Evolutionary conservation across 2,329 filamentous ascomycete genomes (phyloP).

Genomic region (Pseudogymnoascus sp.): DNA sequence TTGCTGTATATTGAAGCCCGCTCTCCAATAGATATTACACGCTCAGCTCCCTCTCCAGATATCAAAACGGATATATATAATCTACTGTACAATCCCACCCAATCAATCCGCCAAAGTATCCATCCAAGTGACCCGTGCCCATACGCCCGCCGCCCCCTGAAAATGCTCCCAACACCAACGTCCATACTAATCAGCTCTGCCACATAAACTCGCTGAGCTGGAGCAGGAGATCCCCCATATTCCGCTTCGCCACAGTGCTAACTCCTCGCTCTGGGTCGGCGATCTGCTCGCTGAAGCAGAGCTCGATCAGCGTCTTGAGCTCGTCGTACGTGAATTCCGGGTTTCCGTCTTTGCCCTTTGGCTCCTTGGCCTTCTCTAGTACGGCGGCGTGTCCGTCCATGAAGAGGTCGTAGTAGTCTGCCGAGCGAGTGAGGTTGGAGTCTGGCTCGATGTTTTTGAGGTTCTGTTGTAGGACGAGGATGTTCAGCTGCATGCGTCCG

Average conservation of each 20-base stretch:
- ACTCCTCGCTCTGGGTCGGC: constrained; percentile 62
- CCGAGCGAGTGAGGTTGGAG: constrained; percentile 55
- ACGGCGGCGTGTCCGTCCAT: constrained; percentile 58
- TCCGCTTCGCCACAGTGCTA: constrained; percentile 57
- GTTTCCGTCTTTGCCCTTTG: constrained; percentile 28
- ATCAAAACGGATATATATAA: constrained; percentile 5
- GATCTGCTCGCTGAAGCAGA: constrained; percentile 62
- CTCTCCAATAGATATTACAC: constrained; percentile 6
- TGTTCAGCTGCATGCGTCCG: constrained; percentile 85
- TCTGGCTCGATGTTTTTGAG: constrained; percentile 82
- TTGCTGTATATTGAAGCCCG: not conserved
- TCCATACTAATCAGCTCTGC: constrained; percentile 35
- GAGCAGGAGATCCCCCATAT: constrained; percentile 63
- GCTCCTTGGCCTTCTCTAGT: constrained; percentile 52
- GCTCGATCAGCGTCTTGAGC: constrained; percentile 56
- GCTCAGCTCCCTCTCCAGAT: not conserved
- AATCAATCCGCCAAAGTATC: not conserved
- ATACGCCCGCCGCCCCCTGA: not conserved
- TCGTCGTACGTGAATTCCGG: constrained; percentile 58
- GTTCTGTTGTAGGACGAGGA: constrained; percentile 91
- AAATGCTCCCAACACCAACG: not conserved
- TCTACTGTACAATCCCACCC: constrained; percentile 4
- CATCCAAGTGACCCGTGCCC: not conserved
- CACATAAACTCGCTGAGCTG: constrained; percentile 67
- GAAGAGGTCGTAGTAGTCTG: constrained; percentile 64